phyloP scores from a whole-genome alignment of 345 rosid species.

The Linum trigynum region DNA sequence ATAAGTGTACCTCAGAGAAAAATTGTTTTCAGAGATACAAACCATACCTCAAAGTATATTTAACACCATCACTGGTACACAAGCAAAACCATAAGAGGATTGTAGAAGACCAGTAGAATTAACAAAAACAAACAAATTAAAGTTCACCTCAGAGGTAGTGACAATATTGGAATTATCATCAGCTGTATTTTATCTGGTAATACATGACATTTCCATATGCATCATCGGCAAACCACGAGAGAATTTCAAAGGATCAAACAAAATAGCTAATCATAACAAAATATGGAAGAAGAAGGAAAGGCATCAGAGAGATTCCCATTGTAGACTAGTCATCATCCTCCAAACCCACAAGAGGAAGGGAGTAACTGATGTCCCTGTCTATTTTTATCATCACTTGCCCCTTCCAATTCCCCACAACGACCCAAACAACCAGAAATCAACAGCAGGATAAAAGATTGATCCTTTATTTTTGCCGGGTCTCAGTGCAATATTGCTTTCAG shows the following conservation, averaged over 20 bases:
- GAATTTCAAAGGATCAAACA: too few species aligned
- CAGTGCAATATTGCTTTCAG: slow-evolving; percentile 26
- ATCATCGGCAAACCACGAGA: background rate
- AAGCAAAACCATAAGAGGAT: background rate
- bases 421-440: background rate
- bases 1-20: slow-evolving; percentile 30
- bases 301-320: background rate
- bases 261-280: too few species aligned
- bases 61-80: slow-evolving; percentile 47
- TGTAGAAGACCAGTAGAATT: background rate
- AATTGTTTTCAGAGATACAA: slow-evolving; percentile 19
- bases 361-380: slow-evolving; percentile 1
- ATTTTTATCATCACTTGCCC: background rate
- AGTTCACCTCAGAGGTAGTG: background rate
- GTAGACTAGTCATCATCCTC: background rate
- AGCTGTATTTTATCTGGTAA: background rate
- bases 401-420: background rate
- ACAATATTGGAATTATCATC: background rate
- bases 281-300: too few species aligned
- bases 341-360: background rate
- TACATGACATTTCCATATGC: background rate
- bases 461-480: slow-evolving; percentile 3
- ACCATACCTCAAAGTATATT: slow-evolving; percentile 48
- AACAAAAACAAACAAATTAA: too few species aligned
- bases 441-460: too few species aligned